Conservation (phyloP, 257 asterid genomes). For the Apocynum venetum region DNA sequence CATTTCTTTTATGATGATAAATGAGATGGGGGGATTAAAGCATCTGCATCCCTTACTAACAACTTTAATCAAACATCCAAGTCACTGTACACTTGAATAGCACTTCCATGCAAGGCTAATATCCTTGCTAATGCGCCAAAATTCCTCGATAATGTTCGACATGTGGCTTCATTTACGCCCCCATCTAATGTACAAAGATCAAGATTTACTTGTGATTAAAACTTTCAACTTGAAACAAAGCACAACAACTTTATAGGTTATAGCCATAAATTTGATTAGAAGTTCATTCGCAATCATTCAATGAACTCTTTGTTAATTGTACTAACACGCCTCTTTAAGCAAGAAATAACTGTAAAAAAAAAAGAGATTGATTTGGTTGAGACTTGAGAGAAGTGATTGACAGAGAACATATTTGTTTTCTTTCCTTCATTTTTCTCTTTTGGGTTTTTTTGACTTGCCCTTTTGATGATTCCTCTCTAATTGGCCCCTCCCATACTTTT, state of each 20-base stretch:
- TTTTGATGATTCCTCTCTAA: constrained; percentile 2
- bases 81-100: no score
- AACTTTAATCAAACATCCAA: no score
- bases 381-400: not conserved
- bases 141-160: not conserved
- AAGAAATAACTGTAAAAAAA: not conserved
- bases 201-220: not conserved
- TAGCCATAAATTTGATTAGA: constrained; percentile 7
- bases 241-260: not conserved
- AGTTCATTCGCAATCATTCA: not conserved
- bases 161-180: no score
- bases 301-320: not conserved
- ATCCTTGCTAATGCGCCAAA: no score
- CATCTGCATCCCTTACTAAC: no score
- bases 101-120: no score
- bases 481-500: constrained; percentile 1
- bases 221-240: not conserved
- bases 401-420: not conserved
- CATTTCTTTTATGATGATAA: no score
- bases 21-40: no score
- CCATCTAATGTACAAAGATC: no score
- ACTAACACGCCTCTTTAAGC: not conserved
- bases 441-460: not conserved
- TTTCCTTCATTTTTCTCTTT: not conserved
- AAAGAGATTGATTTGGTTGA: not conserved